Evolutionary conservation across 1,284 basidiomycete species (phyloP).

Genomic region (Pseudozyma pruni): DNA sequence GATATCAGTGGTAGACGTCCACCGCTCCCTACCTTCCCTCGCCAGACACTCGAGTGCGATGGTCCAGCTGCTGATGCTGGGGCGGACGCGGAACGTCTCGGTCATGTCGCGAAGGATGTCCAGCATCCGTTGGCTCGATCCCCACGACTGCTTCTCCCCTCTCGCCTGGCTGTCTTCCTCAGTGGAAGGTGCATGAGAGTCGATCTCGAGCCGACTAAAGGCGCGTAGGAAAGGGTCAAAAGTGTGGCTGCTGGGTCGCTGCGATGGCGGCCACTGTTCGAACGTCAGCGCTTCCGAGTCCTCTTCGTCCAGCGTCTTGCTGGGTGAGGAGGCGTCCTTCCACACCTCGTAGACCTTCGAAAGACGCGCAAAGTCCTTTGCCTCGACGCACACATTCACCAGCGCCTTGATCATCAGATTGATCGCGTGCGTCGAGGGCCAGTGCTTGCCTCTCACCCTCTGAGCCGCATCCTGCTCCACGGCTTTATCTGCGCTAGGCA

Average conservation of each 20-base stretch:
- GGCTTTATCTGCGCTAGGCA: neutral
- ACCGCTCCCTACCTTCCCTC: slow-evolving; percentile 24
- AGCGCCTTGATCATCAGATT: slow-evolving; percentile 38
- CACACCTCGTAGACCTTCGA: slow-evolving; percentile 19
- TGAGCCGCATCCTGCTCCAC: neutral
- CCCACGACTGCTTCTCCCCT: slow-evolving; percentile 13
- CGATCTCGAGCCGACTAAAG: slow-evolving; percentile 27
- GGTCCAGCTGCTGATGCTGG: slow-evolving; percentile 38
- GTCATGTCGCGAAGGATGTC: slow-evolving; percentile 46
- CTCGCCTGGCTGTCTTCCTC: neutral
- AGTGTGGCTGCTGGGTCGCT: slow-evolving; percentile 30
- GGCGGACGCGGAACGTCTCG: slow-evolving; percentile 12
- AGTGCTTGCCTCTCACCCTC: slow-evolving; percentile 17
- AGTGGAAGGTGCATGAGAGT: neutral
- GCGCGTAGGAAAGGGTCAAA: slow-evolving; percentile 40
- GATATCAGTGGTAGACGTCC: slow-evolving; percentile 9
- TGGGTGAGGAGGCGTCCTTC: slow-evolving; percentile 14
- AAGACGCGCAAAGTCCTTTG: slow-evolving; percentile 27
- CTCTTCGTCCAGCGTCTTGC: neutral
- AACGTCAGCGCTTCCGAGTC: slow-evolving; percentile 9
- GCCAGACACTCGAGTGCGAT: slow-evolving; percentile 43
- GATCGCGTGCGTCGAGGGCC: slow-evolving; percentile 46
- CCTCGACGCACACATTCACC: slow-evolving; percentile 15
- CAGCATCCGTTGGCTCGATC: slow-evolving; percentile 28
- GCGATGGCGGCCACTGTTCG: slow-evolving; percentile 31